phyloP scores from a whole-genome alignment of 2,329 filamentous ascomycete genomes.

The Pseudogymnoascus verrucosus region DNA sequence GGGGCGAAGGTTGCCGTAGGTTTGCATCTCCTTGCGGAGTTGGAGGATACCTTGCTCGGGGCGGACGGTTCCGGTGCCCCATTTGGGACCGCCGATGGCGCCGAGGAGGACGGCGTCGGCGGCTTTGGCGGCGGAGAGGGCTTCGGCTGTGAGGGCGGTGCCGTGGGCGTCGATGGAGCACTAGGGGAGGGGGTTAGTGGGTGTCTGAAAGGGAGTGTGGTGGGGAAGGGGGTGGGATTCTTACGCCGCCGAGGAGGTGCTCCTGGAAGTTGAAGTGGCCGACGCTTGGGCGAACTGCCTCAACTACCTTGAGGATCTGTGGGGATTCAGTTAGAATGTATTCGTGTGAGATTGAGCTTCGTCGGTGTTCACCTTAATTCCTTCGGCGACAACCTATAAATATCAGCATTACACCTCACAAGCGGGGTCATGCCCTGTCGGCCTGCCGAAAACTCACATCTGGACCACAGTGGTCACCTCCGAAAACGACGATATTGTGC shows the following conservation, averaged over 20 bases:
- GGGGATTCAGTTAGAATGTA: background rate
- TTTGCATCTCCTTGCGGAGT: conserved; percentile 86
- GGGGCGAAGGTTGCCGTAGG: conserved; percentile 90
- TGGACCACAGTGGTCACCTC: conserved; percentile 76
- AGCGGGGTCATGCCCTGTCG: conserved; percentile 9
- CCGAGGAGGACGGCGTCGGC: conserved; percentile 88
- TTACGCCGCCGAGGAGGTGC: conserved; percentile 83
- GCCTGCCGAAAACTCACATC: conserved; percentile 60
- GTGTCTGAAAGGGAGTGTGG: conserved; percentile 7
- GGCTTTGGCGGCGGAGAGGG: conserved; percentile 71
- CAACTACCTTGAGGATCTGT: conserved; percentile 71
- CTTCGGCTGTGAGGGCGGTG: conserved; percentile 70
- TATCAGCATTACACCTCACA: conserved; percentile 17
- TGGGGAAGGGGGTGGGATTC: conserved; percentile 27
- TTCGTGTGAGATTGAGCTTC: background rate
- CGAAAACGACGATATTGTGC: conserved; percentile 74
- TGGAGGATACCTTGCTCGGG: conserved; percentile 87
- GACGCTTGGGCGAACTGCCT: conserved; percentile 60
- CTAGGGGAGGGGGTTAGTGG: conserved; percentile 36
- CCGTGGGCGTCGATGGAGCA: conserved; percentile 81
- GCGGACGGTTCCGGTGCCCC: conserved; percentile 80
- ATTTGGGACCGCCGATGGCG: conserved; percentile 93
- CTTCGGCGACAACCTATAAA: conserved; percentile 69
- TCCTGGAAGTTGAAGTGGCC: conserved; percentile 82
- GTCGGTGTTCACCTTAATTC: conserved; percentile 59